phyloP scores from a whole-genome alignment of 495 filamentous ascomycete genomes.

The Annulohypoxylon bovei region DNA sequence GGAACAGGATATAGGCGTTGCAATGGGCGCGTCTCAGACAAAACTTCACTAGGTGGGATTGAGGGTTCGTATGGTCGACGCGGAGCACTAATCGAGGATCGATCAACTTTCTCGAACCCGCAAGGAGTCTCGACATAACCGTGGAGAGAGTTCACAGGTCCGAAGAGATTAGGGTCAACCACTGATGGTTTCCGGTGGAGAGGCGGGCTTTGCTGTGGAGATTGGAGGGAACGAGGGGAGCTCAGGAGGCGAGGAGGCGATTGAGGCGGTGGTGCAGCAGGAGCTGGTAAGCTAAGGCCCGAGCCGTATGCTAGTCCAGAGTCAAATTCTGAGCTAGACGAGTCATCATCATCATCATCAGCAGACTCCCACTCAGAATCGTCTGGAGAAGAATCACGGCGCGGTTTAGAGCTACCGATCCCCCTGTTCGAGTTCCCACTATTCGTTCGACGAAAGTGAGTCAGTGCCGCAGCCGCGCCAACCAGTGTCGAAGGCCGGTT shows the following conservation, averaged over 20 bases:
- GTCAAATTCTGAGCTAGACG: slow-evolving; percentile 51
- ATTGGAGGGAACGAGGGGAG: slow-evolving; percentile 40
- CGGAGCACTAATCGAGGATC: slow-evolving; percentile 22
- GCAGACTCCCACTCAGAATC: slow-evolving; percentile 59
- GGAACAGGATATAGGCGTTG: slow-evolving; percentile 59
- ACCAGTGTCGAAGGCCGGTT: slow-evolving; percentile 50
- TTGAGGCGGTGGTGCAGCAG: slow-evolving; percentile 21
- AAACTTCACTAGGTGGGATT: slow-evolving; percentile 38
- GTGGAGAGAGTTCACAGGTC: slow-evolving; percentile 62
- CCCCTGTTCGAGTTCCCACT: slow-evolving; percentile 48
- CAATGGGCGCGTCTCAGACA: slow-evolving; percentile 48
- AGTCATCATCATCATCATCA: slow-evolving; percentile 51
- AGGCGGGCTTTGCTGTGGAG: slow-evolving; percentile 26
- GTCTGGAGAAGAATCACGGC: slow-evolving; percentile 45
- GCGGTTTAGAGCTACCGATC: slow-evolving; percentile 50
- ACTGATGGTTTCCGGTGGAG: slow-evolving; percentile 57
- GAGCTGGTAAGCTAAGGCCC: slow-evolving; percentile 33
- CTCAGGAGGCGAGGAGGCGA: slow-evolving; percentile 7
- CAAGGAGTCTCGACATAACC: slow-evolving; percentile 61
- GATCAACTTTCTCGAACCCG: slow-evolving; percentile 55
- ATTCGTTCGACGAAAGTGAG: slow-evolving; percentile 49
- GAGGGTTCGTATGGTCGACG: slow-evolving; percentile 33
- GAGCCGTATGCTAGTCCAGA: slow-evolving; percentile 60
- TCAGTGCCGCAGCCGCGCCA: slow-evolving; percentile 51
- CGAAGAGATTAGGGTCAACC: slow-evolving; percentile 63